phyloP scores from a whole-genome alignment of 2,329 filamentous ascomycete species.

The Coniella lustricola region DNA sequence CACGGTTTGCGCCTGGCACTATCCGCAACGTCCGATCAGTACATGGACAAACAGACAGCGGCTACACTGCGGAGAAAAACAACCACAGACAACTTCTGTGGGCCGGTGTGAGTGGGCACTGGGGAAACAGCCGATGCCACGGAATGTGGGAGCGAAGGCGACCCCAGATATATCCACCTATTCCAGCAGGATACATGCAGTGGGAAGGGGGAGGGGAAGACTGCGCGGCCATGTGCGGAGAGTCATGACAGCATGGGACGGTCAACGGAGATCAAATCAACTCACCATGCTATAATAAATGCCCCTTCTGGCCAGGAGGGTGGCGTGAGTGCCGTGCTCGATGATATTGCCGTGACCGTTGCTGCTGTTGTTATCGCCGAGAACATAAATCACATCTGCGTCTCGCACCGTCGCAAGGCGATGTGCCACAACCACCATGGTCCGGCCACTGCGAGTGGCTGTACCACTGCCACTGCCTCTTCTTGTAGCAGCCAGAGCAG shows the following conservation, averaged over 20 bases:
- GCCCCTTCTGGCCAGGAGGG: neutral
- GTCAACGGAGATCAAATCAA: too few relatives aligned
- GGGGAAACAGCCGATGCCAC: too few relatives aligned
- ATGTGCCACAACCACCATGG: conserved; percentile 61
- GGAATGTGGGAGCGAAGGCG: too few relatives aligned
- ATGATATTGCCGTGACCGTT: conserved; percentile 20
- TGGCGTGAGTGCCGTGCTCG: conserved; percentile 24
- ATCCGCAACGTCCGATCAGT: neutral
- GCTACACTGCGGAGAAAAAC: too few relatives aligned
- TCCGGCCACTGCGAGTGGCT: too few relatives aligned
- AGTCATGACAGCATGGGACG: too few relatives aligned
- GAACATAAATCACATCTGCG: conserved; percentile 34
- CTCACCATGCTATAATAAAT: conserved; percentile 7
- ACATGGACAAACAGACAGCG: neutral
- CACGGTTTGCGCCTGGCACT: conserved; percentile 6
- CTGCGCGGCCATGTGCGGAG: too few relatives aligned
- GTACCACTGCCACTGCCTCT: conserved; percentile 28
- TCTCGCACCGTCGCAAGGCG: conserved; percentile 46
- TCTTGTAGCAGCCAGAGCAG: conserved; percentile 32
- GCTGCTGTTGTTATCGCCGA: conserved; percentile 25
- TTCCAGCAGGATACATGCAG: too few relatives aligned
- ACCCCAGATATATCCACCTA: too few relatives aligned
- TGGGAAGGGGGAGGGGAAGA: too few relatives aligned
- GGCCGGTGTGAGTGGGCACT: too few relatives aligned
- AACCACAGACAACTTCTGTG: too few relatives aligned